Percentiles rank a stretch among this genome's conserved stretches.
Evolutionary conservation across 192 early-diverging fungal genomes (phyloP).

Genomic region (Thamnidium elegans): DNA sequence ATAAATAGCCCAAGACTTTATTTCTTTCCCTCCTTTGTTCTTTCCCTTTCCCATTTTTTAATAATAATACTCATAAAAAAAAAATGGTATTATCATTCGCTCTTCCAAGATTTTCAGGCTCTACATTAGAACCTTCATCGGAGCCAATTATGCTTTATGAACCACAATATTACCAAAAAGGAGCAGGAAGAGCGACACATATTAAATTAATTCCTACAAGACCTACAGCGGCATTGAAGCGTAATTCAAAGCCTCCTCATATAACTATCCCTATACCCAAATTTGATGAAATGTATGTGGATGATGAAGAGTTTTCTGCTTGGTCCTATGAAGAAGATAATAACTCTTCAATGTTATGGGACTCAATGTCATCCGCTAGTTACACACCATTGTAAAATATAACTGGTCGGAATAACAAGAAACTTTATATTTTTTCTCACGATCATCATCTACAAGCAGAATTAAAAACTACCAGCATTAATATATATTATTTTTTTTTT

Average conservation of each 20-base stretch:
- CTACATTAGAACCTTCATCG: constrained; percentile 24
- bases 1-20: too few relatives aligned
- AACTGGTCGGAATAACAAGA: too few relatives aligned
- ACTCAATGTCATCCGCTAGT: too few relatives aligned
- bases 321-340: constrained; percentile 15
- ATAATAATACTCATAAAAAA: too few relatives aligned
- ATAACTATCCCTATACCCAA: constrained; percentile 19
- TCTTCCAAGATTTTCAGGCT: constrained; percentile 25
- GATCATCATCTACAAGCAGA: too few relatives aligned
- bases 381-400: too few relatives aligned
- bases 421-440: too few relatives aligned
- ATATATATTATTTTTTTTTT: too few relatives aligned
- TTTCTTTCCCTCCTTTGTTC: not conserved
- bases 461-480: too few relatives aligned
- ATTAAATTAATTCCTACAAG: constrained; percentile 17
- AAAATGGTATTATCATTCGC: constrained; percentile 1
- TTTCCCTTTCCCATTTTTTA: not conserved
- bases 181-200: constrained; percentile 13
- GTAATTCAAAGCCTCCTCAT: constrained; percentile 18
- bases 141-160: constrained; percentile 27
- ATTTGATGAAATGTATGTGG: not conserved
- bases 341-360: not conserved
- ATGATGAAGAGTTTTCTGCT: constrained; percentile 1
- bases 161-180: constrained; percentile 16
- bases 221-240: constrained; percentile 12